Evolutionary conservation across 2,329 filamentous ascomycete species (phyloP), one percentile per base, ranked within the genome.

Genomic region (Chrysosporium queenslandicum): DNA sequence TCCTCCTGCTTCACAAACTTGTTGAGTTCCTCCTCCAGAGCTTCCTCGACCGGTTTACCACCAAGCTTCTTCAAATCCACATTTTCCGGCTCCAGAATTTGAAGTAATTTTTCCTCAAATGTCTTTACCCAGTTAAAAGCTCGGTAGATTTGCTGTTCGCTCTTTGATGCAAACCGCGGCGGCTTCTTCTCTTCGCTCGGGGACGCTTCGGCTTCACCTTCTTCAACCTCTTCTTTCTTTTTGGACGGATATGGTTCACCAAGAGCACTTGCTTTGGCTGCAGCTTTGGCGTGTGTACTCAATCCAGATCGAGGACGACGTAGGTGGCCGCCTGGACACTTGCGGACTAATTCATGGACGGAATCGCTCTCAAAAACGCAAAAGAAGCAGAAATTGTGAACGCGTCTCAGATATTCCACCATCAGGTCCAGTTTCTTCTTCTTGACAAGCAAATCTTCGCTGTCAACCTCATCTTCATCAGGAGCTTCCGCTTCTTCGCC

Each of bases 331-430:
- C 92, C 92, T 23, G 92, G 89, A 62, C 92, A 98, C 71, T 98
- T 97, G 55, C 92, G 83, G 37, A 87, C 90, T 59, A 98, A 76
- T 71, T 98, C 92, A 64, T 98, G 92, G 20, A 97, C 84, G 0
- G 91, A 97, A 68, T 98, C 92, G 64, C 89, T 92, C 71, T 98
- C 92, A 60, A 98, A 97, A 4, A 98, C 94, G 67, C 92, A 98
- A 74, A 97, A 98, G 76, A 98, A 96, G 74, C 92, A 98, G 72
- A 98, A 97, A 71, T 92, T 96, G 77, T 94, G 94, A 49, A 98
- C 92, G 14, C 92, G 84, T 49, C 92, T 88, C 55, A 98, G 78
- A 67, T 98, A 98, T 71, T 98, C 92, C 50, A 97, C 92, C 68
- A 95, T 78, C 32, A 98, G 76, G 70, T 98, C 92, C 46, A 98